Evolutionary conservation across 306 rosid species (phyloP).

Genomic region (Datisca glomerata): DNA sequence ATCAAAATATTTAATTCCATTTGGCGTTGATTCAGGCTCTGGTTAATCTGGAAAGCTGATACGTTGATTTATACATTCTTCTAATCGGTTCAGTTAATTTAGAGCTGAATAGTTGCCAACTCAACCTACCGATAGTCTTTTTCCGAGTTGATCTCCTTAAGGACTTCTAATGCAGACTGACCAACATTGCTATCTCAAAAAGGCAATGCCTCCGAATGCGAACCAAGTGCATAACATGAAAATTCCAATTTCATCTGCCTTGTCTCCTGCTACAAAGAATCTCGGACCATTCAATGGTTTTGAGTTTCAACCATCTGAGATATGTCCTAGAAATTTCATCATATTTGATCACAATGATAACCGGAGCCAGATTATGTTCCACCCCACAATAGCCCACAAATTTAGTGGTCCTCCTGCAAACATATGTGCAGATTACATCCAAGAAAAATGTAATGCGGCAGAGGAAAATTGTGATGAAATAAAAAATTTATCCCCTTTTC

Average conservation of each 20-base stretch:
- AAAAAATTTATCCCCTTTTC: slow-evolving; percentile 45
- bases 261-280: slow-evolving; percentile 46
- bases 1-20: slow-evolving; percentile 12
- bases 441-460: slow-evolving; percentile 26
- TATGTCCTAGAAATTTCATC: slow-evolving; percentile 78
- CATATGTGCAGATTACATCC: slow-evolving; percentile 31
- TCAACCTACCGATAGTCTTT: slow-evolving; percentile 20
- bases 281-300: slow-evolving; percentile 49
- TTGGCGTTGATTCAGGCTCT: slow-evolving; percentile 27
- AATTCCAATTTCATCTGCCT: slow-evolving; percentile 48
- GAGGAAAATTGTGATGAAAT: slow-evolving; percentile 26
- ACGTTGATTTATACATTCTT: neutral
- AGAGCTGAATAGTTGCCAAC: slow-evolving; percentile 22
- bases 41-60: slow-evolving; percentile 30
- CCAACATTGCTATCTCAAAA: slow-evolving; percentile 41
- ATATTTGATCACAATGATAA: slow-evolving; percentile 80
- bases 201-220: slow-evolving; percentile 32
- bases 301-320: slow-evolving; percentile 69
- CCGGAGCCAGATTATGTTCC: slow-evolving; percentile 66
- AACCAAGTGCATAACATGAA: slow-evolving; percentile 41
- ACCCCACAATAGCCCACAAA: slow-evolving; percentile 68
- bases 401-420: slow-evolving; percentile 38
- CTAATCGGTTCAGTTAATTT: neutral
- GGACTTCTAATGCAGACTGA: slow-evolving; percentile 55
- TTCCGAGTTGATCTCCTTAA: slow-evolving; percentile 19